Evolutionary conservation across 176 grass and related monocot species (phyloP).

Genomic region (Metroxylon sagu): DNA sequence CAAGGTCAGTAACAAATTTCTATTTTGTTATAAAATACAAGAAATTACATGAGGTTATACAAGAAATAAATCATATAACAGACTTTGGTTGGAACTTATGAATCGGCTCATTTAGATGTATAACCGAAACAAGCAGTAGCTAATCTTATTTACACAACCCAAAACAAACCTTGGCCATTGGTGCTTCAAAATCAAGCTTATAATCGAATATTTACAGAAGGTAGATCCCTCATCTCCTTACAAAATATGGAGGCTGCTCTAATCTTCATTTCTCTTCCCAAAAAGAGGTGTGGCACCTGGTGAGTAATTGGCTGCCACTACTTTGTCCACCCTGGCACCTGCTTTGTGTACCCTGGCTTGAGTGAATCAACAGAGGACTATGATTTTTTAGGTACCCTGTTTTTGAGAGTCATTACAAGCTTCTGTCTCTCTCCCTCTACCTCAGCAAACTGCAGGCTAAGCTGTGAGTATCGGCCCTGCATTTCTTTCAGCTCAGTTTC

Average conservation of each 20-base stretch:
- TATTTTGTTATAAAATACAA: not conserved
- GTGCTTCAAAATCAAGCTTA: not conserved
- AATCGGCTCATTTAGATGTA: not conserved
- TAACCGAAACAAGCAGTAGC: not conserved
- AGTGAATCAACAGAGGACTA: constrained; percentile 14
- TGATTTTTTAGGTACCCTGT: constrained; percentile 30
- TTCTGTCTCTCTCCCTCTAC: constrained; percentile 85
- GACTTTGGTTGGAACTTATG: not conserved
- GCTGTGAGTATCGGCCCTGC: constrained; percentile 85
- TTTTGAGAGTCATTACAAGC: constrained; percentile 72
- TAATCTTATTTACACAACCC: not conserved
- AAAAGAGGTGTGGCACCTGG: too few species aligned
- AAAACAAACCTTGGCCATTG: not conserved
- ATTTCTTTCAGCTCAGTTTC: constrained; percentile 79
- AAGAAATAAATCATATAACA: not conserved
- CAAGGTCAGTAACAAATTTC: not conserved
- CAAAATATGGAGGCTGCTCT: too few species aligned
- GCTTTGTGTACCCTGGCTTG: too few species aligned
- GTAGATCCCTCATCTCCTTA: too few species aligned
- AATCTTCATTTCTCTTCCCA: too few species aligned
- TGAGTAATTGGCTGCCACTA: too few species aligned
- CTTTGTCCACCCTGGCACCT: too few species aligned
- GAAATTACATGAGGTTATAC: not conserved
- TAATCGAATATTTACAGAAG: too few species aligned
- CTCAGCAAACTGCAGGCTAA: constrained; percentile 87